Evolutionary conservation across 768 basidiomycete species (phyloP).

Genomic region (Holtermannia corniformis): DNA sequence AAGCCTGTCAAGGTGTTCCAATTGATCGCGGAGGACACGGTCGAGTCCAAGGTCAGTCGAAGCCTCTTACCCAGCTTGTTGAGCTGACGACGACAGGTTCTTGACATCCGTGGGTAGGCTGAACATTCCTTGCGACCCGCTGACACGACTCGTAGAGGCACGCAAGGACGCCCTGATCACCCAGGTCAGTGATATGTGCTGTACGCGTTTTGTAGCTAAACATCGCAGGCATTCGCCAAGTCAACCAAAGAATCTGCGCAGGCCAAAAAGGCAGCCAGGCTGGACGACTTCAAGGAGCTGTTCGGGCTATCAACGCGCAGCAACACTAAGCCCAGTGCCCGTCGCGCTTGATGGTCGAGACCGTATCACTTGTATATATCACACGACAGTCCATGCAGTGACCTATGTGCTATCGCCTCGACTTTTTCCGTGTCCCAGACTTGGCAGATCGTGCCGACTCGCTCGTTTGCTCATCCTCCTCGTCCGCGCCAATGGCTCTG

Average conservation of each 20-base stretch:
- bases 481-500: neutral
- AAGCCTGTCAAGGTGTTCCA: slow-evolving; percentile 80
- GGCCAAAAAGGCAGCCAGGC: slow-evolving; percentile 66
- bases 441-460: too few species aligned
- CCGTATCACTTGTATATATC: too few species aligned
- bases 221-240: slow-evolving; percentile 67
- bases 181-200: slow-evolving; percentile 47
- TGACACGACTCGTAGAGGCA: slow-evolving; percentile 46
- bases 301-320: slow-evolving; percentile 16
- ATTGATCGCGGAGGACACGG: slow-evolving; percentile 77
- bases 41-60: slow-evolving; percentile 59
- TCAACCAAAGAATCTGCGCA: slow-evolving; percentile 63
- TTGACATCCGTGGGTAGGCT: slow-evolving; percentile 55
- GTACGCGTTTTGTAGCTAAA: neutral
- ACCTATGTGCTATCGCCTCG: too few species aligned
- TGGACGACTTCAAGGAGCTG: slow-evolving; percentile 53
- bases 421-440: too few species aligned
- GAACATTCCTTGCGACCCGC: neutral
- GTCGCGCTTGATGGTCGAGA: neutral
- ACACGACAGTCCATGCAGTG: too few species aligned
- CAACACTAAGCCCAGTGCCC: too few species aligned
- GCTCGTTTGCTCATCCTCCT: neutral
- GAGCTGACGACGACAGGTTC: slow-evolving; percentile 30
- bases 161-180: slow-evolving; percentile 69
- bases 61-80: neutral